Evolutionary conservation across 2,329 filamentous ascomycete genomes (phyloP), one percentile per base, ranked within the genome.

Genomic region (Ceratocystis albifundus): DNA sequence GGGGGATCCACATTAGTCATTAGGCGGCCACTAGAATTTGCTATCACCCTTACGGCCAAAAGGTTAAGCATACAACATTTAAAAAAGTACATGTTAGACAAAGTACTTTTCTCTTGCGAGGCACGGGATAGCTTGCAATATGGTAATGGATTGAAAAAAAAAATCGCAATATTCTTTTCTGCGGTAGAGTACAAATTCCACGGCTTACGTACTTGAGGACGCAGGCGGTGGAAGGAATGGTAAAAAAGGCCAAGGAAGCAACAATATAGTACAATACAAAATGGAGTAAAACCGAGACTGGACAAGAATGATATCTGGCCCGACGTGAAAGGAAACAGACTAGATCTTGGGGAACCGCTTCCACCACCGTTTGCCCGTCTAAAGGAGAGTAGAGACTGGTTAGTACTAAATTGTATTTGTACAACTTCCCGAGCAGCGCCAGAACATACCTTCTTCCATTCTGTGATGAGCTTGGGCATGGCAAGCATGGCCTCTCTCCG

Each of bases 401-500:
- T 66, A 68, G 65, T 59, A 30, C 5, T 25, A 59, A n/a, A 22
- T 2, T 50, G 46, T 44, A 55, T 32, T n/a, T 6, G 10, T n/a
- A 62, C 28, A 12, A 4, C 15, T 30, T n/a, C 30, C 3, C 25
- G 61, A 17, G 17, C 17, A 55, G 46, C 61, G 66, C n/a, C 36
- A 55, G 12, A 32, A 53, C 85, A 75, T 79, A 94, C 89, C 84
- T 88, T 86, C 78, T 96, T 96, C 94, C 93, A 99, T 76, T 88
- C 82, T 76, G 88, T 84, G 75, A 99, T 89, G 79, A 97, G 84
- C 73, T 88, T 85, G 70, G 93, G 91, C 94, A 99, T 99, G 68
- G 87, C 86, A 79, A 95, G 76, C 90, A 97, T 96, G 68, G 94
- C 94, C 76, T 89, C 84, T 82, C 88, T 88, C 78, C 91, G 86